Base-by-base conservation (phyloP, 257 asterid genomes). In the Lycium barbarum region DNA sequence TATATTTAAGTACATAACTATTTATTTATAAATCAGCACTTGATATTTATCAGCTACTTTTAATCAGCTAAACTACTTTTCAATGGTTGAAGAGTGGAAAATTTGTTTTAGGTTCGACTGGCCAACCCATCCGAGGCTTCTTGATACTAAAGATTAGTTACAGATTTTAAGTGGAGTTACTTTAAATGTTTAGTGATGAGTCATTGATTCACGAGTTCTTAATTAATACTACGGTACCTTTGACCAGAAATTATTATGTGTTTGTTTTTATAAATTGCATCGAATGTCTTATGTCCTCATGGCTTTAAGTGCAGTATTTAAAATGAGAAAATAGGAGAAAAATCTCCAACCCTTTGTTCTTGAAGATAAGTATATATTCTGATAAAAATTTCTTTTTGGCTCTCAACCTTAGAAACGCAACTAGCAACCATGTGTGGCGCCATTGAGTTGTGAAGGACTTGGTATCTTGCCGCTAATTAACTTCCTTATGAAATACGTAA, bases 161-260 rank as follows among this genome's bases (percentile, higher is more conserved):
- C 33, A 38, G 11, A 66, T 33, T 66, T 66, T 35, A 66, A 66
- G 73, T 66, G 73, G 73, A 66, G 45, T 66, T 66, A 33, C 45
- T 66, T 66, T 66, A 66, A 33, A 33, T 40, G n/a, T 66, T 33
- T 33, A 66, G 73, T 66, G 73, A 66, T 13, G 73, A 66, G 73
- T 35, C 73, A 66, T 35, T 66, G 73, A 33, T 66, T 66, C 40
- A 33, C 12, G 45, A 66, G 1, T 33, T 33, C 47, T 66, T 66
- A 66, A 33, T 66, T 67, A 36, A 7, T 36, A 67, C 45, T 40
- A 40, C 45, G 4, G 45, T 67, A 7, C 49, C 22, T 36, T 35
- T 36, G 74, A 67, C 74, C 22, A 67, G 49, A 22, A 67, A 67
- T 67, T 67, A 67, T 35, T 66, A 35, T 7, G 76, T 36, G 5